phyloP scores from a whole-genome alignment of 2,329 filamentous ascomycete species.

The Venturia effusa region DNA sequence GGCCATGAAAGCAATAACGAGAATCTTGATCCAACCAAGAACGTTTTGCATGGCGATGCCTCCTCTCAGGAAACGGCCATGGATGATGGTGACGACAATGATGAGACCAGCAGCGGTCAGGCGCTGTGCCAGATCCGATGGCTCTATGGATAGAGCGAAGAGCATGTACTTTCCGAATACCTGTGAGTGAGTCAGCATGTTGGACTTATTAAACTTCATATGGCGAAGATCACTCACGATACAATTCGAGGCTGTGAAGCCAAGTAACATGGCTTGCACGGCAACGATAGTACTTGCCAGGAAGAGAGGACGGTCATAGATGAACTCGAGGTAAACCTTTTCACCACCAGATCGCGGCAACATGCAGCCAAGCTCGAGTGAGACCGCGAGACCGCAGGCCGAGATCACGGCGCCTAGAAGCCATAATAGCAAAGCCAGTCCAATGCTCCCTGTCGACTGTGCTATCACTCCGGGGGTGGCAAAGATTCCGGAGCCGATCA shows the following conservation, averaged over 20 bases:
- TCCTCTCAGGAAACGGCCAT: slow-evolving; percentile 44
- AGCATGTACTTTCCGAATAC: slow-evolving; percentile 49
- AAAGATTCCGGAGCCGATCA: slow-evolving; percentile 58
- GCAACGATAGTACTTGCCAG: slow-evolving; percentile 46
- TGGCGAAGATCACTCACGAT: slow-evolving; percentile 30
- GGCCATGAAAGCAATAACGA: slow-evolving; percentile 50
- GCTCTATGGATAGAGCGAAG: slow-evolving; percentile 40
- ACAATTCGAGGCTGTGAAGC: slow-evolving; percentile 53
- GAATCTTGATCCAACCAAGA: slow-evolving; percentile 54
- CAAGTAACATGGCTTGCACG: slow-evolving; percentile 45
- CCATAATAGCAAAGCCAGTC: slow-evolving; percentile 53
- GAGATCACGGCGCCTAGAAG: slow-evolving; percentile 51
- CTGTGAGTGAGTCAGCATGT: not conserved
- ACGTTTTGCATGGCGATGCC: slow-evolving; percentile 51
- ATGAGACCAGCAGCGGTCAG: slow-evolving; percentile 45
- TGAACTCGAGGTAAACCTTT: slow-evolving; percentile 57
- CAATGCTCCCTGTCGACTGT: slow-evolving; percentile 46
- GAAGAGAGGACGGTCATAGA: slow-evolving; percentile 50
- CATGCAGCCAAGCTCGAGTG: slow-evolving; percentile 55
- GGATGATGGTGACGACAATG: slow-evolving; percentile 46
- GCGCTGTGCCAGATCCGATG: slow-evolving; percentile 40
- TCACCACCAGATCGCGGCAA: slow-evolving; percentile 32
- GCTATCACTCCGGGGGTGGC: slow-evolving; percentile 51
- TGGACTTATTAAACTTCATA: not conserved
- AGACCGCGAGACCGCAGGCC: slow-evolving; percentile 50